Conservation (phyloP, 805 yeast species). For the Candida chauliodis region DNA sequence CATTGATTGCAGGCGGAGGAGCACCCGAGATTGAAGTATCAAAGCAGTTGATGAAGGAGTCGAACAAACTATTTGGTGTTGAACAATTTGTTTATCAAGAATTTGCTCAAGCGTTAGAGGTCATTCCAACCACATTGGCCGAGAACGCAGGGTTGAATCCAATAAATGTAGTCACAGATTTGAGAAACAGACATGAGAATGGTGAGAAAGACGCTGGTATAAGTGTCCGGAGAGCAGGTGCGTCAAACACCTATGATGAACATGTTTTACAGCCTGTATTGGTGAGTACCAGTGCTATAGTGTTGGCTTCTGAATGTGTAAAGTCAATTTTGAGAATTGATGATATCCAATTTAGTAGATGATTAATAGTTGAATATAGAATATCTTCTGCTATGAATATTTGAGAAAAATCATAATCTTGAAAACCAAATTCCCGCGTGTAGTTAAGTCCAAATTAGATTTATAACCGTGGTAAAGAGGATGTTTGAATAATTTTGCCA, state of each 20-base stretch:
- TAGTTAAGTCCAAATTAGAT: too few species aligned
- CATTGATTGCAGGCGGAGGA: slow-evolving; percentile 97
- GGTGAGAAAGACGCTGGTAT: slow-evolving; percentile 96
- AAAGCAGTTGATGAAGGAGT: slow-evolving; percentile 66
- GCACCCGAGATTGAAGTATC: slow-evolving; percentile 95
- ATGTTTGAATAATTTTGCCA: too few species aligned
- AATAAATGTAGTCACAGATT: slow-evolving; percentile 85
- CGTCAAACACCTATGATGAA: slow-evolving; percentile 86
- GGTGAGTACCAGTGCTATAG: slow-evolving; percentile 90
- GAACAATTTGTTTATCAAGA: slow-evolving; percentile 90
- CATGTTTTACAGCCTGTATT: slow-evolving; percentile 95
- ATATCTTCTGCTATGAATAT: background rate
- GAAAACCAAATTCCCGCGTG: too few species aligned
- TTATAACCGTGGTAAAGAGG: too few species aligned
- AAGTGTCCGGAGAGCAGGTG: slow-evolving; percentile 89
- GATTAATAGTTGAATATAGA: slow-evolving; percentile 2
- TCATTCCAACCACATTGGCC: slow-evolving; percentile 89
- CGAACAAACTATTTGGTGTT: slow-evolving; percentile 72
- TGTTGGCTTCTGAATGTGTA: slow-evolving; percentile 94
- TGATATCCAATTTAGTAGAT: slow-evolving; percentile 82
- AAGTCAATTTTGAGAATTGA: slow-evolving; percentile 95
- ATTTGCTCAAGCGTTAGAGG: slow-evolving; percentile 87
- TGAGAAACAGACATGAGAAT: slow-evolving; percentile 83
- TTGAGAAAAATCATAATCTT: too few species aligned
- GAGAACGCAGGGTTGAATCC: slow-evolving; percentile 94